Percentiles rank a stretch among this genome's conserved stretches.
Conservation (phyloP, 2,329 filamentous ascomycete species). For the Thelonectria discophora region DNA sequence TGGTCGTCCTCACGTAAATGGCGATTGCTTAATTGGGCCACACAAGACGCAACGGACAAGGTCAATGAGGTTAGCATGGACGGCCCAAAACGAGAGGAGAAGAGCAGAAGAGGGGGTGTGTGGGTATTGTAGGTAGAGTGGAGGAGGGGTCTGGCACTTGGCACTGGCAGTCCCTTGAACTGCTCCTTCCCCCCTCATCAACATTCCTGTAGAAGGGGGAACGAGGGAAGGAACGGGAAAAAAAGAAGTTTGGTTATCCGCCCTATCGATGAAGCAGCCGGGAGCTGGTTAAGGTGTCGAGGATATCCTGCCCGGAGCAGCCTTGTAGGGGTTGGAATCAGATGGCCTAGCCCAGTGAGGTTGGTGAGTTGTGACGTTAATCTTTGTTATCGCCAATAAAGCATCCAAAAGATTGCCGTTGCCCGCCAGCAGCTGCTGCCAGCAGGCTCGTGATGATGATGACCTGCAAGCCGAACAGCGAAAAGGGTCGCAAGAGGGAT, state of each 20-base stretch:
- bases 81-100: not conserved
- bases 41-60: conserved; percentile 5
- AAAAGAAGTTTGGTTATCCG: no score
- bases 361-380: not conserved
- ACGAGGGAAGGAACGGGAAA: not conserved
- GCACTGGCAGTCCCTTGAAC: not conserved
- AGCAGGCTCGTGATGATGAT: not conserved
- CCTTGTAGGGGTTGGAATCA: not conserved
- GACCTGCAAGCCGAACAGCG: conserved; percentile 2
- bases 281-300: not conserved
- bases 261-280: not conserved
- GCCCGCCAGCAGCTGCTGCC: not conserved
- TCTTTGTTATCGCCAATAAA: not conserved
- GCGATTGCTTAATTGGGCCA: conserved; percentile 13
- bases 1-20: conserved; percentile 13
- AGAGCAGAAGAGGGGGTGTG: conserved; percentile 4
- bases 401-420: not conserved
- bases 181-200: not conserved
- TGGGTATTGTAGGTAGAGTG: not conserved
- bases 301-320: no score
- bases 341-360: not conserved
- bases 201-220: not conserved
- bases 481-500: conserved; percentile 6
- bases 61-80: conserved; percentile 1
- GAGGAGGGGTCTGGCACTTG: no score